Evolutionary conservation across 2,329 filamentous ascomycete species (phyloP).

Genomic region (Ceratocystis eucalypticola): DNA sequence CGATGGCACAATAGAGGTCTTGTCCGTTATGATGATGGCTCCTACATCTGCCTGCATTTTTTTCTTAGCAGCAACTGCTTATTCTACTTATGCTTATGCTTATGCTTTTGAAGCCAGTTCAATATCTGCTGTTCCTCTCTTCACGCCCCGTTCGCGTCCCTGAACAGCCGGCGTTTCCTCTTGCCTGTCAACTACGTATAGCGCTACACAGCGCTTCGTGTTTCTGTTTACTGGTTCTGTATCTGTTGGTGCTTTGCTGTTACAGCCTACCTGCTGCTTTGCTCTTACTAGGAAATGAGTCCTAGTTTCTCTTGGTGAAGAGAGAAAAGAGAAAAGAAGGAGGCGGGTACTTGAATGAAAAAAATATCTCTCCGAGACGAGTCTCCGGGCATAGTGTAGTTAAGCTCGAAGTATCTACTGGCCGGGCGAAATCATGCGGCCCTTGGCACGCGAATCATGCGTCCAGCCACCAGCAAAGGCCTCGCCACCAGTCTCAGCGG

Average conservation of each 20-base stretch:
- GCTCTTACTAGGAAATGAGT: not conserved
- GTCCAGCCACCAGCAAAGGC: slow-evolving; percentile 80
- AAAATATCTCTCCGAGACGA: not conserved
- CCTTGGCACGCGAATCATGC: slow-evolving; percentile 59
- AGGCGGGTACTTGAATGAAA: not conserved
- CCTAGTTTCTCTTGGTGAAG: not conserved
- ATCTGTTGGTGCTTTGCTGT: slow-evolving; percentile 8
- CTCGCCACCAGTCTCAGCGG: slow-evolving; percentile 56
- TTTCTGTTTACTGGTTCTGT: slow-evolving; percentile 2
- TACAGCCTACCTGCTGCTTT: not conserved
- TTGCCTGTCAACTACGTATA: not conserved
- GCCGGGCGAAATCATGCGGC: slow-evolving; percentile 75
- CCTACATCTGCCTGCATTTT: not conserved
- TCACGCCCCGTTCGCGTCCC: not conserved
- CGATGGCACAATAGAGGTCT: not conserved
- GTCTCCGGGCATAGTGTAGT: too few relatives aligned
- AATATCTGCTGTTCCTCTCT: not conserved
- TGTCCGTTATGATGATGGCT: not conserved
- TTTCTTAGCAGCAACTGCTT: not conserved
- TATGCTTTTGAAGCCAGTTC: not conserved
- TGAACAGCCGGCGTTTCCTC: not conserved
- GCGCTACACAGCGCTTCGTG: slow-evolving; percentile 25
- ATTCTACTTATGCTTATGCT: slow-evolving; percentile 2
- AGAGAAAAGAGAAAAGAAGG: not conserved
- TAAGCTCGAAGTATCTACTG: slow-evolving; percentile 45